These are phyloP conservation scores for Gracilariopsis chorda DNA, from an alignment of 23 red algal species.

Conservation along the genomic window DNA sequence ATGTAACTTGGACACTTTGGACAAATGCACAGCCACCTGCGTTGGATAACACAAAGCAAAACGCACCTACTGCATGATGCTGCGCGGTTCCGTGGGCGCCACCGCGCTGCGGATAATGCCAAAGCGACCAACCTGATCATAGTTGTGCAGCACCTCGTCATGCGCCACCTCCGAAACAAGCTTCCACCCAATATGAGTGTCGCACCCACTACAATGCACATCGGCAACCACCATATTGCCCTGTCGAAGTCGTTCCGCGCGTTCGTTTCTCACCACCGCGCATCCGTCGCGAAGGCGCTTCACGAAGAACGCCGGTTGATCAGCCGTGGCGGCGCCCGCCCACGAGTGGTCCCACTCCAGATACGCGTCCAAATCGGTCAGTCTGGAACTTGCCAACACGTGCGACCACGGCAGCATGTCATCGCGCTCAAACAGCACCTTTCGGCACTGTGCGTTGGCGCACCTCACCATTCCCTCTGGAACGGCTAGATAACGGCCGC, in stretches of 20 bases:
- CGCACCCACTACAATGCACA: slow-evolving; percentile 45
- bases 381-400: slow-evolving; percentile 45
- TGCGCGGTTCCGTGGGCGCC: slow-evolving; percentile 37
- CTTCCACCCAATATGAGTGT: slow-evolving; percentile 54
- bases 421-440: slow-evolving; percentile 55
- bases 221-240: slow-evolving; percentile 60
- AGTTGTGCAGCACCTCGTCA: slow-evolving; percentile 38
- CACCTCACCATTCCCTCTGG: slow-evolving; percentile 40
- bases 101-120: slow-evolving; percentile 60
- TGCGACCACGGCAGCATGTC: slow-evolving; percentile 67
- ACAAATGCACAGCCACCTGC: too few relatives aligned
- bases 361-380: slow-evolving; percentile 63
- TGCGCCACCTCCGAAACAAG: slow-evolving; percentile 42
- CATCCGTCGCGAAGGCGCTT: slow-evolving; percentile 21
- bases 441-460: slow-evolving; percentile 23
- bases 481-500: neutral
- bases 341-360: slow-evolving; percentile 73
- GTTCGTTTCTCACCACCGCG: slow-evolving; percentile 15
- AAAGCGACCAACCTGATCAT: slow-evolving; percentile 57
- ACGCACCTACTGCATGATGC: too few relatives aligned
- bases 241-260: slow-evolving; percentile 33
- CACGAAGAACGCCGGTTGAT: slow-evolving; percentile 62
- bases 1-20: too few relatives aligned
- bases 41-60: too few relatives aligned
- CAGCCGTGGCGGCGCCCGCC: slow-evolving; percentile 37